A percentile compares a stretch with the other conserved stretches of the same genome.
These are phyloP conservation scores for Colletotrichum sp. DNA, from an alignment of 2,329 filamentous ascomycete genomes.

Conservation along the genomic window DNA sequence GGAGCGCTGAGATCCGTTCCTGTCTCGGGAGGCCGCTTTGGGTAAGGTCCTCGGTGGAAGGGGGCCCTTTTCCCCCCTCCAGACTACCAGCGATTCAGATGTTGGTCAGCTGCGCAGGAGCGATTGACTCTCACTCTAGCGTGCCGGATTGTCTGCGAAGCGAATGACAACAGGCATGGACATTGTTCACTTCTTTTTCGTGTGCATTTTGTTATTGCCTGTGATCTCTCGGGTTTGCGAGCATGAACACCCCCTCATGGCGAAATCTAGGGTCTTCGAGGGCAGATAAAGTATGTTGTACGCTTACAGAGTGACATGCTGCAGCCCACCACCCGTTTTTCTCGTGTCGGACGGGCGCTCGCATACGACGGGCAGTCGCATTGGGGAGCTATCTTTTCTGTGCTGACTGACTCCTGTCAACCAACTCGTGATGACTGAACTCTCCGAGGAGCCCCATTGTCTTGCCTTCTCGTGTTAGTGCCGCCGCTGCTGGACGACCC, in stretches of 20 bases:
- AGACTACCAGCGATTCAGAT: background rate
- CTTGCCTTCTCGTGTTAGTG: background rate
- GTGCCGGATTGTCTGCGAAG: background rate
- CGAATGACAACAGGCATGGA: background rate
- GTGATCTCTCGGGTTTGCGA: background rate
- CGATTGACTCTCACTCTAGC: background rate
- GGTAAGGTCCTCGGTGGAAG: background rate
- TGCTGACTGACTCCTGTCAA: background rate
- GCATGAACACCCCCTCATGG: background rate
- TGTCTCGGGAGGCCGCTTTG: conserved; percentile 11
- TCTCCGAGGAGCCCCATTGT: background rate
- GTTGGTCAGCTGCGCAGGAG: background rate
- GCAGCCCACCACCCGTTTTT: background rate
- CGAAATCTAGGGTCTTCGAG: background rate
- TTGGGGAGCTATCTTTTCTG: background rate
- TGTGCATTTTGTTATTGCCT: background rate
- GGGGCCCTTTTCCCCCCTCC: background rate
- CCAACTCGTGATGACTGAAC: background rate
- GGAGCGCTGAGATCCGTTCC: background rate
- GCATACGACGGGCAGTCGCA: background rate
- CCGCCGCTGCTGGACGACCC: background rate
- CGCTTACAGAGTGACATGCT: background rate
- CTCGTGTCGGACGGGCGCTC: background rate
- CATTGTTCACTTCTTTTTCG: background rate
- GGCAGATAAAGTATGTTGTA: background rate